phyloP scores from a whole-genome alignment of 495 filamentous ascomycete genomes.

The Podospora bellae-mahoneyi region DNA sequence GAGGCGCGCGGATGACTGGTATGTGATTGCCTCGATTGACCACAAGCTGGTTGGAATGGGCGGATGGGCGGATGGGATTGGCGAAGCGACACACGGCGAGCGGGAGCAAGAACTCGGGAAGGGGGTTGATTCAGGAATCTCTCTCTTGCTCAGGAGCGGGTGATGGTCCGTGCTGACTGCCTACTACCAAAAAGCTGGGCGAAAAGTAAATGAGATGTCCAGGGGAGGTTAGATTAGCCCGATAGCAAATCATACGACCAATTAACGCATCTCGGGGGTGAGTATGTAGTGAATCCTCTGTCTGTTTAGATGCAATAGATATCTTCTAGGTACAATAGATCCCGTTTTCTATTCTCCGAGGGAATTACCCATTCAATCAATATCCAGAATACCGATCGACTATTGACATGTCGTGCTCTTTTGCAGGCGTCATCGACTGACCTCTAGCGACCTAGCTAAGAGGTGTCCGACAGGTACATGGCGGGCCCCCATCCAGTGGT shows the following conservation, averaged over 20 bases:
- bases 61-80: slow-evolving; percentile 23
- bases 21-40: slow-evolving; percentile 21
- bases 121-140: slow-evolving; percentile 14
- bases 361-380: not conserved
- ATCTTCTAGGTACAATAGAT: not conserved
- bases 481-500: not conserved
- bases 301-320: too few species aligned
- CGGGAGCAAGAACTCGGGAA: not conserved
- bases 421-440: not conserved
- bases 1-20: slow-evolving; percentile 24
- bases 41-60: slow-evolving; percentile 21
- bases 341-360: not conserved
- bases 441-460: not conserved
- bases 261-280: slow-evolving; percentile 12
- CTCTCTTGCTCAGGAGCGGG: slow-evolving; percentile 13
- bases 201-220: slow-evolving; percentile 34
- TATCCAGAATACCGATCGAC: not conserved
- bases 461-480: not conserved
- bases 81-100: slow-evolving; percentile 13
- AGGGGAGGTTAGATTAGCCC: slow-evolving; percentile 26
- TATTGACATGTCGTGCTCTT: not conserved
- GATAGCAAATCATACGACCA: slow-evolving; percentile 21
- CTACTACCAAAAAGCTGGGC: slow-evolving; percentile 4
- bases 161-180: slow-evolving; percentile 27
- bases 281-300: too few species aligned